Conservation (phyloP, 805 yeast genomes). For the Candida tammaniensis region DNA sequence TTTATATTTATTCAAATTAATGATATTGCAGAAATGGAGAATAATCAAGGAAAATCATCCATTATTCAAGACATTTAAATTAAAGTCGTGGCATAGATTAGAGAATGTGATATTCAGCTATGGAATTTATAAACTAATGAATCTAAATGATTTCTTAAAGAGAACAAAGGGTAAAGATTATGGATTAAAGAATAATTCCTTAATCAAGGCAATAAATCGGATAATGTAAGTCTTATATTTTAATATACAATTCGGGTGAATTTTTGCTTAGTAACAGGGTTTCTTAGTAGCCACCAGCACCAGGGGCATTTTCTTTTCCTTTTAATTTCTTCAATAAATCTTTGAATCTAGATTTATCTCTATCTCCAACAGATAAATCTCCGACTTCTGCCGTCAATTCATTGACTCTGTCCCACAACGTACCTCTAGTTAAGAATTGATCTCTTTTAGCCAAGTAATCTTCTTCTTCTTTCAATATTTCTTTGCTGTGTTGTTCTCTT, state of each 20-base stretch:
- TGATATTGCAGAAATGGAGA: constrained; percentile 42
- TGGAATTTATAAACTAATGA: constrained; percentile 38
- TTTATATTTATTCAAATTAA: constrained; percentile 30
- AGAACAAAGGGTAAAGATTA: constrained; percentile 17
- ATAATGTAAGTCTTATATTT: constrained; percentile 19
- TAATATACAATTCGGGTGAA: background rate
- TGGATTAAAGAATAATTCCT: constrained; percentile 15
- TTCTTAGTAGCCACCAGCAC: constrained; percentile 60
- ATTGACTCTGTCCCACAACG: constrained; percentile 60
- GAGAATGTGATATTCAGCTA: constrained; percentile 33
- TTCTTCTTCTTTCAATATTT: constrained; percentile 65
- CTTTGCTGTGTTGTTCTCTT: constrained; percentile 65
- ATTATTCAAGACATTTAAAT: constrained; percentile 22
- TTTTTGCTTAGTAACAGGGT: background rate
- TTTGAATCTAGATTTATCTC: constrained; percentile 71
- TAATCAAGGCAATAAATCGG: constrained; percentile 17
- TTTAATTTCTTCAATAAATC: constrained; percentile 61
- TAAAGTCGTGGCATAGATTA: constrained; percentile 28
- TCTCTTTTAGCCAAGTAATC: constrained; percentile 74
- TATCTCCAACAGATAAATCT: constrained; percentile 42
- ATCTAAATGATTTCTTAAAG: constrained; percentile 30
- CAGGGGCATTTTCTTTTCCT: constrained; percentile 72
- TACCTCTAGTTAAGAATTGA: constrained; percentile 47
- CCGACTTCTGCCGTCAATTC: constrained; percentile 49
- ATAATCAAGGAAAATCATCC: constrained; percentile 39